These are phyloP conservation scores for Lachancea quebecensis DNA, from an alignment of 805 yeast species.

Conservation along the genomic window DNA sequence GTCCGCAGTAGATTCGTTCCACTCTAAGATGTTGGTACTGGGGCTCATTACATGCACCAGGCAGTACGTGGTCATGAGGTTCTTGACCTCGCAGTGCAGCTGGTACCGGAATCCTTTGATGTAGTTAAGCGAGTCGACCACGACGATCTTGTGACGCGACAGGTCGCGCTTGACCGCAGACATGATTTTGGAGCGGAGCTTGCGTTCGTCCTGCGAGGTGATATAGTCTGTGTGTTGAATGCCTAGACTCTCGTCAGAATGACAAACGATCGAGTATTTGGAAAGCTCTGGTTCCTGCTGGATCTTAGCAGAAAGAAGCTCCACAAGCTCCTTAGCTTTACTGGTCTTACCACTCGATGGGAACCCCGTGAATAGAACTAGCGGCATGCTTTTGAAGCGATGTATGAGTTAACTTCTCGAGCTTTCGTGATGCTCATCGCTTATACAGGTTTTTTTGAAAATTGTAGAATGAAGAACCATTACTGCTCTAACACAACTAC, in stretches of 20 bases:
- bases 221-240: slow-evolving; percentile 60
- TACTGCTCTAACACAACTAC: no score
- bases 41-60: slow-evolving; percentile 76
- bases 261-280: slow-evolving; percentile 55
- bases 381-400: slow-evolving; percentile 55
- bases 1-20: slow-evolving; percentile 40
- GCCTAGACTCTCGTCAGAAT: slow-evolving; percentile 73
- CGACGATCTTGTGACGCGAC: slow-evolving; percentile 61
- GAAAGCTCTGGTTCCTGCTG: slow-evolving; percentile 39
- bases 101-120: slow-evolving; percentile 96
- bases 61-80: slow-evolving; percentile 72
- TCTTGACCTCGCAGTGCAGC: slow-evolving; percentile 87
- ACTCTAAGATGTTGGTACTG: slow-evolving; percentile 48
- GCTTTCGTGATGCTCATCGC: slow-evolving; percentile 4
- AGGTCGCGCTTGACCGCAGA: slow-evolving; percentile 83
- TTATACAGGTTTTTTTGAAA: neutral
- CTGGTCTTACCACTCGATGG: slow-evolving; percentile 83
- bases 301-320: slow-evolving; percentile 38
- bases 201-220: slow-evolving; percentile 71
- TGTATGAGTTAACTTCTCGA: neutral
- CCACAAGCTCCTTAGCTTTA: slow-evolving; percentile 53
- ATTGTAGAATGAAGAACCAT: no score
- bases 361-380: slow-evolving; percentile 73
- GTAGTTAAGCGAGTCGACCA: slow-evolving; percentile 79
- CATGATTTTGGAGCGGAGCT: slow-evolving; percentile 76